Base-by-base conservation (phyloP, 345 rosid species). In the Linum usitatissimum region DNA sequence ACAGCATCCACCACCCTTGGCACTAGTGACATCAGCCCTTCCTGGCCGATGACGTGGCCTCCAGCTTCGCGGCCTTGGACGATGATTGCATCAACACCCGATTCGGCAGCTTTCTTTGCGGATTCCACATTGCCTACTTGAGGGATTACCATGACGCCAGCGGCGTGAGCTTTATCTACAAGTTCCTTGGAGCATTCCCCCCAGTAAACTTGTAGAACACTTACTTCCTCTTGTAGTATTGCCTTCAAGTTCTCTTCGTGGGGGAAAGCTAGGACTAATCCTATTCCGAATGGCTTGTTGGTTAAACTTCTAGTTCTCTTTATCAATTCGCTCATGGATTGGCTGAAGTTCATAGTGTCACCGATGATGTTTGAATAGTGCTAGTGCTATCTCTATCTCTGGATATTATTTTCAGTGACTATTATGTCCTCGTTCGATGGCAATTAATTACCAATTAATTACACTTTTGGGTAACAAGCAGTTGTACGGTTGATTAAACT, bases 11-110 rank as follows among this genome's bases (percentile, higher is more conserved):
- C 84, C 42, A 87, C 89, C 70, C 84, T 79, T 18, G 97, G 95
- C 79, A 90, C 66, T 78, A 90, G 71, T 36, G 87, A 81, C 68
- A 86, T 77, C 61, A 90, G 63, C 58, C 77, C 75, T 28, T 90
- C 95, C 97, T 85, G 84, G 57, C 97, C 89, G 61, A 80, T 80
- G 9, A 90, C 83, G 79, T 90, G 95, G 13, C 97, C 97, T 36
- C 93, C 95, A 12, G 93, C 97, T 83, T 86, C 97, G 54, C 73
- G 82, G 53, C 93, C 97, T 80, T 90, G 97, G 64, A 90, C 85
- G 31, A 86, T 87, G 64, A 90, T 86, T 0, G 93, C 97, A 73
- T 90, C 97, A 12, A 81, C 91, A 57, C 91, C 89, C 42, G 76
- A 84, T 63, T 62, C 53, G 39, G 83, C 55, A 9, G 89, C 91